Evolutionary conservation across 2,329 filamentous ascomycete species (phyloP).

Genomic region (Apiospora hydei): DNA sequence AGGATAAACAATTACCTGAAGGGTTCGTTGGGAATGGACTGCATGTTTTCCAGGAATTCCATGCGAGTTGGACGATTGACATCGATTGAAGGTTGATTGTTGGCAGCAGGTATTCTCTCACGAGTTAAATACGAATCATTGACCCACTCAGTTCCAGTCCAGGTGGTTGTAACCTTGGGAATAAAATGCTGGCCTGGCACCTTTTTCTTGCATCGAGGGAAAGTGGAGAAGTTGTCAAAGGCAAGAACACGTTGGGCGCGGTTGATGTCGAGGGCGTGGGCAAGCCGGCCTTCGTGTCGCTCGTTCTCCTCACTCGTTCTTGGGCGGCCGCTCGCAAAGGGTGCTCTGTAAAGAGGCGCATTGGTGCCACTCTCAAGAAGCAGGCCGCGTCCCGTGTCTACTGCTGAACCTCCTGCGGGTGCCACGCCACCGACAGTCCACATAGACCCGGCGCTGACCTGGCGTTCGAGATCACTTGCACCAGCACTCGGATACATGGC

Average conservation of each 20-base stretch:
- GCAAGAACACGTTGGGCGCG: slow-evolving; percentile 70
- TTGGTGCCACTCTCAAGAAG: slow-evolving; percentile 74
- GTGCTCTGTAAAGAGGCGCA: slow-evolving; percentile 69
- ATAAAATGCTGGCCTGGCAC: slow-evolving; percentile 36
- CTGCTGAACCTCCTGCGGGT: slow-evolving; percentile 62
- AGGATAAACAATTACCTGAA: slow-evolving; percentile 70
- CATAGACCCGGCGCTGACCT: slow-evolving; percentile 70
- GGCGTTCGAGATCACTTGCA: slow-evolving; percentile 45
- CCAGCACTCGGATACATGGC: background rate
- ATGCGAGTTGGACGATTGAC: background rate
- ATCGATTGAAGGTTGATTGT: too few relatives aligned
- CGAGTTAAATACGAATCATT: slow-evolving; percentile 36
- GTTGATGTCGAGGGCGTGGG: slow-evolving; percentile 82
- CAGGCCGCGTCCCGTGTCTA: slow-evolving; percentile 69
- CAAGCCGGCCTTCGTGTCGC: slow-evolving; percentile 77
- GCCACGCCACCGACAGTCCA: slow-evolving; percentile 80
- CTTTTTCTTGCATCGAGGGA: slow-evolving; percentile 39
- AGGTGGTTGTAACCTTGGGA: slow-evolving; percentile 45
- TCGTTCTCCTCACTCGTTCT: slow-evolving; percentile 66
- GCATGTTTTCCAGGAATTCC: slow-evolving; percentile 39
- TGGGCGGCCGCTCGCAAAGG: slow-evolving; percentile 51
- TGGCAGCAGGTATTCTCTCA: background rate
- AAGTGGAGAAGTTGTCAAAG: slow-evolving; percentile 48
- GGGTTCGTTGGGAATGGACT: slow-evolving; percentile 71
- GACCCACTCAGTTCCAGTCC: slow-evolving; percentile 53